phyloP scores from a whole-genome alignment of 352 stramenopile species.

The Phytophthora agathidicida region DNA sequence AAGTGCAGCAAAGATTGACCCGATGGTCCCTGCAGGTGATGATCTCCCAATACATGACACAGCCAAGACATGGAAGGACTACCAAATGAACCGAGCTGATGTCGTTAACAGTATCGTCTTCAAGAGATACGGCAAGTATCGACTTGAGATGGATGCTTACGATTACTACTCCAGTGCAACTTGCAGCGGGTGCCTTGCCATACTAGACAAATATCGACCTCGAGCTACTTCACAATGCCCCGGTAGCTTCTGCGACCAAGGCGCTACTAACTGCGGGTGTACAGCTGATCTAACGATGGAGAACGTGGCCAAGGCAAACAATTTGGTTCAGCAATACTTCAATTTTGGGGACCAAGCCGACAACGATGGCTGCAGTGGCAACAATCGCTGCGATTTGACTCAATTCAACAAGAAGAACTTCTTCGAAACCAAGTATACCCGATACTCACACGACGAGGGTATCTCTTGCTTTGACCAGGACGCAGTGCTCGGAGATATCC shows the following conservation, averaged over 20 bases:
- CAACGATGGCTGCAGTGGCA: constrained; percentile 57
- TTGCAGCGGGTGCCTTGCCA: constrained; percentile 55
- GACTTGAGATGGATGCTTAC: constrained; percentile 46
- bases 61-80: constrained; percentile 54
- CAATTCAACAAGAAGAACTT: constrained; percentile 47
- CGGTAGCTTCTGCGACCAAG: constrained; percentile 37
- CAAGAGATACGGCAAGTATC: constrained; percentile 52
- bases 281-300: constrained; percentile 30
- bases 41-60: constrained; percentile 18
- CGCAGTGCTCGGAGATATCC: constrained; percentile 25
- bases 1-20: constrained; percentile 11
- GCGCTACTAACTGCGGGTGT: neutral
- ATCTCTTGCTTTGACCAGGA: constrained; percentile 22
- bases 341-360: constrained; percentile 39
- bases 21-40: constrained; percentile 6
- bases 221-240: constrained; percentile 41
- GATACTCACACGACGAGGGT: constrained; percentile 36
- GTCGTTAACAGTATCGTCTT: constrained; percentile 55
- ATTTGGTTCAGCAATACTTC: constrained; percentile 41
- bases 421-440: constrained; percentile 33
- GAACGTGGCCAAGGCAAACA: constrained; percentile 36
- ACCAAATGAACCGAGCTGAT: constrained; percentile 37
- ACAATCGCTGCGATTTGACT: constrained; percentile 52
- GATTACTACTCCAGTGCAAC: constrained; percentile 49
- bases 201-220: constrained; percentile 59